phyloP scores from a whole-genome alignment of 495 filamentous ascomycete genomes.

The Friedmanniomyces simplex region DNA sequence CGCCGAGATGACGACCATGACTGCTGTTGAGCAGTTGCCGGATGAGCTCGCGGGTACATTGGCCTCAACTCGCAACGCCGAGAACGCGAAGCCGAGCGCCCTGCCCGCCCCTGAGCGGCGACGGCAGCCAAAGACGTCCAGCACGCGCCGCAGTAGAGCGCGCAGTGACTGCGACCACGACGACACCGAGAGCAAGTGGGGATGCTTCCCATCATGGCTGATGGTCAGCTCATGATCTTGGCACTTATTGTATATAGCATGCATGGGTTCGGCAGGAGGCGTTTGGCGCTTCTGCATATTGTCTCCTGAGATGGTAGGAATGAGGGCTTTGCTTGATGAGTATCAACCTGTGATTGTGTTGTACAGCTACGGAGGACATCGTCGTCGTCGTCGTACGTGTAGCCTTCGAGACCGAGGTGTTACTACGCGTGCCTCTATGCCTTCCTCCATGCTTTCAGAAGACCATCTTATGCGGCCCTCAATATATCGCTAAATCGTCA shows the following conservation, averaged over 20 bases:
- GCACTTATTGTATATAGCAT: not conserved
- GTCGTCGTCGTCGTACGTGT: no score
- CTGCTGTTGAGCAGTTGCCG: not conserved
- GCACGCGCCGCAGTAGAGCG: not conserved
- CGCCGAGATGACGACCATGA: no score
- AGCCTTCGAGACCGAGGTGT: no score
- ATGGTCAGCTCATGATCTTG: not conserved
- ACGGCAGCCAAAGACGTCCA: not conserved
- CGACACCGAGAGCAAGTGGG: not conserved
- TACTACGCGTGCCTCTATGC: not conserved
- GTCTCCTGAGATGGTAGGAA: not conserved
- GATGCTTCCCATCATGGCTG: not conserved
- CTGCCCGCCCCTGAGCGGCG: not conserved
- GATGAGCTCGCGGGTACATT: not conserved
- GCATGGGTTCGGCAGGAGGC: not conserved
- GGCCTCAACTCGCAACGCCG: not conserved
- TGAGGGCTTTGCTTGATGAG: no score
- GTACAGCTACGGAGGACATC: no score
- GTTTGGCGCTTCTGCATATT: not conserved
- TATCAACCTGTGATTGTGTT: no score
- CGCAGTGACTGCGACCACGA: not conserved
- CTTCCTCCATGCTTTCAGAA: not conserved
- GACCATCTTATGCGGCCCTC: not conserved
- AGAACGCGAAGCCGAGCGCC: not conserved
- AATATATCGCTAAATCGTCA: not conserved